Percentiles rank a stretch among this genome's conserved stretches.
These are phyloP conservation scores for Termitomyces sp. DNA, from an alignment of 768 basidiomycete genomes.

Conservation along the genomic window DNA sequence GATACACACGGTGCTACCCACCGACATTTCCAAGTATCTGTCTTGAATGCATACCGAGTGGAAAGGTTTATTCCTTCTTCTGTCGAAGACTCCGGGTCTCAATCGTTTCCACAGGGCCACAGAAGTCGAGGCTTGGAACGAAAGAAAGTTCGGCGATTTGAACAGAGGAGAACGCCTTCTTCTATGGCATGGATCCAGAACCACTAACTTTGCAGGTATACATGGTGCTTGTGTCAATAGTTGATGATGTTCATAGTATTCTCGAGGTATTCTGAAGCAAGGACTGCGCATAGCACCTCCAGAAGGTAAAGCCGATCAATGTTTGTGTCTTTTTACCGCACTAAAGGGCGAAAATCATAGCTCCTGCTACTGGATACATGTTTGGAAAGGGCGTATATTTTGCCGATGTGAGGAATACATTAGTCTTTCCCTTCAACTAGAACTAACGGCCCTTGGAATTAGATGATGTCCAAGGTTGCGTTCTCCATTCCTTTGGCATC, in stretches of 20 bases:
- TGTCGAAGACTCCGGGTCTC: background rate
- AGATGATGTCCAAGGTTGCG: conserved; percentile 62
- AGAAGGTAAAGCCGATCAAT: conserved; percentile 34
- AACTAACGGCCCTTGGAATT: conserved; percentile 2
- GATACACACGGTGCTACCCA: conserved; percentile 59
- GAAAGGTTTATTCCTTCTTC: conserved; percentile 34
- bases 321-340: background rate
- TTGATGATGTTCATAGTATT: background rate
- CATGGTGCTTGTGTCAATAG: background rate
- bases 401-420: conserved; percentile 41
- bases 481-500: background rate
- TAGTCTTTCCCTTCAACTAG: background rate
- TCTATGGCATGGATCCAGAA: conserved; percentile 60
- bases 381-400: conserved; percentile 67
- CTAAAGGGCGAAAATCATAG: conserved; percentile 18
- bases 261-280: conserved; percentile 51
- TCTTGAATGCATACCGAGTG: conserved; percentile 48
- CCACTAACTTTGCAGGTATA: conserved; percentile 58
- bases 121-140: conserved; percentile 34
- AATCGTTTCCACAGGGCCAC: conserved; percentile 12
- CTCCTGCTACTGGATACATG: conserved; percentile 56
- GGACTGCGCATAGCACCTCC: conserved; percentile 62
- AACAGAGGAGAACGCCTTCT: conserved; percentile 46
- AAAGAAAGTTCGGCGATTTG: conserved; percentile 39
- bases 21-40: conserved; percentile 32